A percentile compares a stretch with the other conserved stretches of the same genome.
Conservation (phyloP, 2,329 filamentous ascomycete species). For the Salinomyces thailandicus region DNA sequence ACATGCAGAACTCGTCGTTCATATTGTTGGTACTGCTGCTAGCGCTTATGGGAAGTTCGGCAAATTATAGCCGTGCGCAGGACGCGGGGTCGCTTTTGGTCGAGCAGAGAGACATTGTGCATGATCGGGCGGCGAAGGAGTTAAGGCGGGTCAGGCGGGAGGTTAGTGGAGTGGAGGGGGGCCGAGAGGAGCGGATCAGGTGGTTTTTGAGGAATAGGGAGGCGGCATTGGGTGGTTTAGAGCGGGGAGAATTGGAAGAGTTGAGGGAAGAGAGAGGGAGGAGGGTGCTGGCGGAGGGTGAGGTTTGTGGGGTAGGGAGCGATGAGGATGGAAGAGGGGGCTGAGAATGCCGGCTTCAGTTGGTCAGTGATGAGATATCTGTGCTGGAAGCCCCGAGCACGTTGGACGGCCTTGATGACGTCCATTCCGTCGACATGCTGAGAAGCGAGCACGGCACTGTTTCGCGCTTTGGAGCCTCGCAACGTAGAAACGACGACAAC, state of each 20-base stretch:
- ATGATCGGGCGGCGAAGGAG: slow-evolving; percentile 55
- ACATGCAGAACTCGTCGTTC: slow-evolving; percentile 72
- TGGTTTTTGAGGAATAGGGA: slow-evolving; percentile 68
- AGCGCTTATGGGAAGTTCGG: slow-evolving; percentile 57
- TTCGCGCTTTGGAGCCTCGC: too few relatives aligned
- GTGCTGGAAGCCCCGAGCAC: too few relatives aligned
- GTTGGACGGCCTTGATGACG: too few relatives aligned
- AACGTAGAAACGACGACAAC: too few relatives aligned
- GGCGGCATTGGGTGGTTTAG: slow-evolving; percentile 32
- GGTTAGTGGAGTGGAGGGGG: slow-evolving; percentile 37
- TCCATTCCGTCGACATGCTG: too few relatives aligned
- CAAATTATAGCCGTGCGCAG: slow-evolving; percentile 61
- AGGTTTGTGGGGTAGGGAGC: slow-evolving; percentile 33
- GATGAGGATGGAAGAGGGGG: neutral
- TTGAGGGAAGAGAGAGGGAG: slow-evolving; percentile 37
- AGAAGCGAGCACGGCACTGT: too few relatives aligned
- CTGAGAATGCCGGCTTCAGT: too few relatives aligned
- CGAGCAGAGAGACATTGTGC: slow-evolving; percentile 54
- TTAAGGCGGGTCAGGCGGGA: slow-evolving; percentile 47
- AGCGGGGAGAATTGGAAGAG: slow-evolving; percentile 29
- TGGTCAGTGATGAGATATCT: too few relatives aligned
- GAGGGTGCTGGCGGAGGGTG: slow-evolving; percentile 35
- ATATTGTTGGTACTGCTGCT: slow-evolving; percentile 59
- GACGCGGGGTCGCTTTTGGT: slow-evolving; percentile 52
- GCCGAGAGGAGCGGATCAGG: slow-evolving; percentile 51